Conservation (phyloP, 1,284 basidiomycete genomes). For the Boletellus sp. region DNA sequence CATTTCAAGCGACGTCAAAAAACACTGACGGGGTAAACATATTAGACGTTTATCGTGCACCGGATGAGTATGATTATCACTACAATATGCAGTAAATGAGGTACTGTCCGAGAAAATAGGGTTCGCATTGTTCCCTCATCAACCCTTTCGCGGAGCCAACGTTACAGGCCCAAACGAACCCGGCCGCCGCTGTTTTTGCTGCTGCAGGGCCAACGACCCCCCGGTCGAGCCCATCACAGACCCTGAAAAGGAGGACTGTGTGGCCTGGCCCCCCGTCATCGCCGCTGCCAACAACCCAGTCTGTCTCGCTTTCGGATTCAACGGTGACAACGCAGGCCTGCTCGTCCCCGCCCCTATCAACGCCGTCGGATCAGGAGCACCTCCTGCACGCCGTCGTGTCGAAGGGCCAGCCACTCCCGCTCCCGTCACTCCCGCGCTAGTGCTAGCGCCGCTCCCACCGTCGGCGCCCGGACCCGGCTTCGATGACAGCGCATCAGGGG, state of each 20-base stretch:
- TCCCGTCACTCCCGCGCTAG: not conserved
- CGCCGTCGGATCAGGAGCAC: slow-evolving; percentile 38
- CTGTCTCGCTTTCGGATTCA: slow-evolving; percentile 65
- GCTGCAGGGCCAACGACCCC: slow-evolving; percentile 39
- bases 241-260: slow-evolving; percentile 18
- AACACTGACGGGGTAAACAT: too few species aligned
- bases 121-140: not conserved
- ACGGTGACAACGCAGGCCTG: slow-evolving; percentile 55
- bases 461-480: slow-evolving; percentile 16
- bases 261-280: slow-evolving; percentile 20
- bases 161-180: slow-evolving; percentile 32
- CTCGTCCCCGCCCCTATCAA: slow-evolving; percentile 12
- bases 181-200: slow-evolving; percentile 49
- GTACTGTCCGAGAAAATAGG: not conserved
- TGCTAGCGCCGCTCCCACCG: slow-evolving; percentile 17
- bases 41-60: too few species aligned
- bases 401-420: slow-evolving; percentile 36
- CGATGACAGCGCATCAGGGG: slow-evolving; percentile 14
- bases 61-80: too few species aligned
- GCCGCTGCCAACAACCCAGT: slow-evolving; percentile 40
- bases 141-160: slow-evolving; percentile 28
- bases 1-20: not conserved
- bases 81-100: not conserved
- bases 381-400: slow-evolving; percentile 57
- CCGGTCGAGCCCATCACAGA: slow-evolving; percentile 8